These are phyloP conservation scores for Haplographium delicatum DNA, from an alignment of 495 filamentous ascomycete genomes.

Conservation along the genomic window DNA sequence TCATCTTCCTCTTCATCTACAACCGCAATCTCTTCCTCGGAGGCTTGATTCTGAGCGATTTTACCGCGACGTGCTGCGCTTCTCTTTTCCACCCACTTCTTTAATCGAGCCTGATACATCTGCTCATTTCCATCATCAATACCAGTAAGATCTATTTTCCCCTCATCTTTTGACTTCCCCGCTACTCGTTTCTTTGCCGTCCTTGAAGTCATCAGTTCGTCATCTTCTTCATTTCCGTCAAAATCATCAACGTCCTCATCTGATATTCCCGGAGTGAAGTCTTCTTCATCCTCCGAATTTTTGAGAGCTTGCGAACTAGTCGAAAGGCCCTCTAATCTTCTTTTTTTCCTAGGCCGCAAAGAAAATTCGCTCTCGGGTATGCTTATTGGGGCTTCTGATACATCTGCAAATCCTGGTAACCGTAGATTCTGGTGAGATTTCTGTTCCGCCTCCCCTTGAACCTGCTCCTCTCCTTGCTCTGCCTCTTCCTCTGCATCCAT, in stretches of 20 bases:
- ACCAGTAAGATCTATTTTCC: constrained; percentile 62
- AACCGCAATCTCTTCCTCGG: constrained; percentile 23
- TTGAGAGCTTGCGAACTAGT: neutral
- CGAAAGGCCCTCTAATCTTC: constrained; percentile 9
- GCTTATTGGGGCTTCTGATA: constrained; percentile 24
- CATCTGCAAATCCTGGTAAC: constrained; percentile 68
- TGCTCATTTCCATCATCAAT: constrained; percentile 90
- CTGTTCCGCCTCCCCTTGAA: constrained; percentile 36
- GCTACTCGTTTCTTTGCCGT: constrained; percentile 27
- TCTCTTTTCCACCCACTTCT: constrained; percentile 66
- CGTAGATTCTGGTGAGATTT: constrained; percentile 78
- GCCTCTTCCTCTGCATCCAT: constrained; percentile 69
- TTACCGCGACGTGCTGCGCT: constrained; percentile 42
- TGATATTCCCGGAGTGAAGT: constrained; percentile 9
- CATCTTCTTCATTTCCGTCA: constrained; percentile 37
- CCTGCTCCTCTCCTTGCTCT: constrained; percentile 38
- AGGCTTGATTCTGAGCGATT: constrained; percentile 30
- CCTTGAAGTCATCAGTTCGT: constrained; percentile 36
- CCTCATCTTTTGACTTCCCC: constrained; percentile 35
- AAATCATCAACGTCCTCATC: constrained; percentile 19
- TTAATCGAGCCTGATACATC: constrained; percentile 71
- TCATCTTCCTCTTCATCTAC: constrained; percentile 52
- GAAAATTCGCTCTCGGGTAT: constrained; percentile 44
- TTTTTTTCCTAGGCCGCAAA: constrained; percentile 44
- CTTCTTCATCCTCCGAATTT: constrained; percentile 15